A percentile compares a stretch with the other conserved stretches of the same genome.
phyloP scores from a whole-genome alignment of 306 rosid species.

The Ziziphus jujuba region DNA sequence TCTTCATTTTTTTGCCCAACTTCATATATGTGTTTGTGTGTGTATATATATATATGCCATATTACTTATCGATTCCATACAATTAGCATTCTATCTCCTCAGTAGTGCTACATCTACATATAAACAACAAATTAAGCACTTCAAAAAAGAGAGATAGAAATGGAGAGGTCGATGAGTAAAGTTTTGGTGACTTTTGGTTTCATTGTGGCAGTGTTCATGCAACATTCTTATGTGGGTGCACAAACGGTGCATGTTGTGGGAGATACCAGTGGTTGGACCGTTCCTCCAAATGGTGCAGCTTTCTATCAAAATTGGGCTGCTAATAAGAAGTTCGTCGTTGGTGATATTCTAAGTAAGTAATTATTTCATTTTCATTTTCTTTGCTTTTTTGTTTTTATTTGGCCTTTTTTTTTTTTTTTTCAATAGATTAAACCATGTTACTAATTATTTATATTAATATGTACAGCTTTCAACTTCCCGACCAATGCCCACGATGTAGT shows the following conservation, averaged over 20 bases:
- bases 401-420: too few species aligned
- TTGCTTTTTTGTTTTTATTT: neutral
- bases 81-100: neutral
- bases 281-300: constrained; percentile 8
- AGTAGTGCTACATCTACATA: too few species aligned
- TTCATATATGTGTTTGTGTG: too few species aligned
- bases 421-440: too few species aligned
- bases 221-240: constrained; percentile 16
- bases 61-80: neutral
- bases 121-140: too few species aligned
- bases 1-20: too few species aligned
- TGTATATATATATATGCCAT: neutral
- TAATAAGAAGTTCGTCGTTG: constrained; percentile 14
- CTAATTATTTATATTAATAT: too few species aligned
- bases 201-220: neutral
- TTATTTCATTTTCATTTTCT: neutral
- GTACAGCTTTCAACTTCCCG: too few species aligned
- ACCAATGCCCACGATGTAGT: too few species aligned
- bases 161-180: neutral
- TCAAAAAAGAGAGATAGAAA: neutral
- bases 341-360: constrained; percentile 35
- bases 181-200: neutral
- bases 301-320: constrained; percentile 39
- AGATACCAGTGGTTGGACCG: constrained; percentile 29
- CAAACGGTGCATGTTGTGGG: constrained; percentile 41